phyloP scores from a whole-genome alignment of 2,329 filamentous ascomycete species.

The Arthrobotrys musiformis region DNA sequence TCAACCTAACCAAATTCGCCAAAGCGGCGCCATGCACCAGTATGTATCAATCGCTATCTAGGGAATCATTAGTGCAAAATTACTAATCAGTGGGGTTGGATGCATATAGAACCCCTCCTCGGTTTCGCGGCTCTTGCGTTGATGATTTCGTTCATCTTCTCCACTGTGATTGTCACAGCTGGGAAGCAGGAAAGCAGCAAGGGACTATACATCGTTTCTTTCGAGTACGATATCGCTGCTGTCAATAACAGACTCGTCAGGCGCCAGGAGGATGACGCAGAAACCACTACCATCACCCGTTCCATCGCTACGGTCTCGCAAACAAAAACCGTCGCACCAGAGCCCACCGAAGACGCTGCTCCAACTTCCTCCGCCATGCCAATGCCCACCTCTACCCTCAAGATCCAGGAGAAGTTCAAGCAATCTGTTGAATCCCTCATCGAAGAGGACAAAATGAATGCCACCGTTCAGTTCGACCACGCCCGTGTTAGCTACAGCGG shows the following conservation, averaged over 20 bases:
- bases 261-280: constrained; percentile 31
- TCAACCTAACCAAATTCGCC: constrained; percentile 48
- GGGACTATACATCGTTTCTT: constrained; percentile 59
- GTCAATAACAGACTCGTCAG: constrained; percentile 17
- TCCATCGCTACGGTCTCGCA: constrained; percentile 35
- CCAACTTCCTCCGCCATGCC: constrained; percentile 20
- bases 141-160: constrained; percentile 58
- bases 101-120: constrained; percentile 55
- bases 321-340: constrained; percentile 29
- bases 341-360: constrained; percentile 6
- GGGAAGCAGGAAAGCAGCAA: constrained; percentile 54
- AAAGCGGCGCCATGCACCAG: constrained; percentile 54
- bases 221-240: constrained; percentile 55
- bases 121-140: constrained; percentile 56
- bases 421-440: constrained; percentile 37
- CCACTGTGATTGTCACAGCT: constrained; percentile 57
- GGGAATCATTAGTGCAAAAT: background rate
- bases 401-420: constrained; percentile 51
- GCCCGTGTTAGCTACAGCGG: constrained; percentile 59
- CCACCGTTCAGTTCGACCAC: constrained; percentile 53
- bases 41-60: constrained; percentile 26
- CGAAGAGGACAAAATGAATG: constrained; percentile 52
- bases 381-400: constrained; percentile 31
- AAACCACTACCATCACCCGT: constrained; percentile 35
- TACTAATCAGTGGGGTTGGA: constrained; percentile 4